Conservation (phyloP, 257 asterid species). For the Gentiana straminea region DNA sequence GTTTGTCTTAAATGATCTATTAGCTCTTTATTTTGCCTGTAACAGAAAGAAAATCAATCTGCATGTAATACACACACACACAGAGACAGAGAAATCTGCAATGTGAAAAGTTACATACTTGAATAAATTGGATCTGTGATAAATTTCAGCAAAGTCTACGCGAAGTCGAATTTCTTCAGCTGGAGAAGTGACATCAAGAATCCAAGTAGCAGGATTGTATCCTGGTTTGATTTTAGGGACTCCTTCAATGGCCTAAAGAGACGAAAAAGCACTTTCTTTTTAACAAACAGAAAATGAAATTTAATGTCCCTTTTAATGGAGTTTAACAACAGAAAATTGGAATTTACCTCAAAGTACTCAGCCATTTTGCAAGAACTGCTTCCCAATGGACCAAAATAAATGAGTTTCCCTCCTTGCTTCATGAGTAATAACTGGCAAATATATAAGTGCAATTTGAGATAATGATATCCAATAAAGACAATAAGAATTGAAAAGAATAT, state of each 20-base stretch:
- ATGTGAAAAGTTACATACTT: slow-evolving; percentile 33
- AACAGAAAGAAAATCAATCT: slow-evolving; percentile 10
- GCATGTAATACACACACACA: not conserved
- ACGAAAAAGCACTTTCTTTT: not conserved
- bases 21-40: slow-evolving; percentile 54
- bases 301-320: too few relatives aligned
- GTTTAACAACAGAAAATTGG: not conserved
- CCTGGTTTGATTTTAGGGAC: slow-evolving; percentile 57
- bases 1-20: slow-evolving; percentile 73
- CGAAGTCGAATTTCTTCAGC: slow-evolving; percentile 63
- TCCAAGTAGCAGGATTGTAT: slow-evolving; percentile 91
- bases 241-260: slow-evolving; percentile 58
- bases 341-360: slow-evolving; percentile 73
- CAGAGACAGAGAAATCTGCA: not conserved
- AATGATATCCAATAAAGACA: too few relatives aligned
- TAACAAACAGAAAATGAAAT: not conserved
- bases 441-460: not conserved
- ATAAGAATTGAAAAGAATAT: too few relatives aligned
- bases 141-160: slow-evolving; percentile 79
- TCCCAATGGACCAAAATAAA: slow-evolving; percentile 87
- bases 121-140: slow-evolving; percentile 50
- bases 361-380: slow-evolving; percentile 57
- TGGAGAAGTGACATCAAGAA: slow-evolving; percentile 76
- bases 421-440: slow-evolving; percentile 59
- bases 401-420: slow-evolving; percentile 92